Evolutionary conservation across 2,329 filamentous ascomycete species (phyloP).

Genomic region (Elsinoe necatrix): DNA sequence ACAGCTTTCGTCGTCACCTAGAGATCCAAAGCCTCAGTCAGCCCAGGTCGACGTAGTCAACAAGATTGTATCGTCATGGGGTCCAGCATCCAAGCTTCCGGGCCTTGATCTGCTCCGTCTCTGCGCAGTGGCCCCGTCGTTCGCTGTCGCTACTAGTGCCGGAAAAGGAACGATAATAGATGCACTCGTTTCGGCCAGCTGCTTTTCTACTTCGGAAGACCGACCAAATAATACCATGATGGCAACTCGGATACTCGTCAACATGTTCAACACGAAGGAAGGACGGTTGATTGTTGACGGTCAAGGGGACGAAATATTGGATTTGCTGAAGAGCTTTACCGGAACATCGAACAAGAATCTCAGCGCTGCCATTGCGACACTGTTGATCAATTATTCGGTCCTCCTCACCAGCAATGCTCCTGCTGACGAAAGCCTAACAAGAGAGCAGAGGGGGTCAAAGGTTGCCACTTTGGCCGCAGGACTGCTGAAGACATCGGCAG

Average conservation of each 20-base stretch:
- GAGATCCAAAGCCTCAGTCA: slow-evolving; percentile 34
- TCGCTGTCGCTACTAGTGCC: slow-evolving; percentile 52
- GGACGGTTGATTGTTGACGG: slow-evolving; percentile 54
- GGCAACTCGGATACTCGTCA: slow-evolving; percentile 69
- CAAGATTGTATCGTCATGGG: slow-evolving; percentile 70
- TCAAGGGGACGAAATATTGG: slow-evolving; percentile 52
- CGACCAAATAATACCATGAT: slow-evolving; percentile 82
- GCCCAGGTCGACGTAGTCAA: slow-evolving; percentile 47
- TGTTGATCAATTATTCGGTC: slow-evolving; percentile 78
- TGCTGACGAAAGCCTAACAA: slow-evolving; percentile 22
- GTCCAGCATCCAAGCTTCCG: slow-evolving; percentile 68
- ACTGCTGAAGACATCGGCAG: slow-evolving; percentile 39
- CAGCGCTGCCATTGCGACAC: slow-evolving; percentile 70
- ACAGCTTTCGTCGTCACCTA: slow-evolving; percentile 49
- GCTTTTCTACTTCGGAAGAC: slow-evolving; percentile 47
- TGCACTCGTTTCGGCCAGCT: slow-evolving; percentile 48
- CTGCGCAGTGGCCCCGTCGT: slow-evolving; percentile 57
- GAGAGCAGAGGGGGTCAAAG: slow-evolving; percentile 28
- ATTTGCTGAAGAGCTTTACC: slow-evolving; percentile 55
- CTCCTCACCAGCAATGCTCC: slow-evolving; percentile 45
- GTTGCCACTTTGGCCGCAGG: slow-evolving; percentile 27
- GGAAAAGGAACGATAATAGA: slow-evolving; percentile 51
- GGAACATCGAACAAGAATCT: slow-evolving; percentile 52
- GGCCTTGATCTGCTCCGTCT: slow-evolving; percentile 83
- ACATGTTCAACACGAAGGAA: slow-evolving; percentile 67